A percentile compares a stretch with the other conserved stretches of the same genome.
Evolutionary conservation across 164 flowering plant genomes (phyloP).

Genomic region (Paratinospora sagittata): DNA sequence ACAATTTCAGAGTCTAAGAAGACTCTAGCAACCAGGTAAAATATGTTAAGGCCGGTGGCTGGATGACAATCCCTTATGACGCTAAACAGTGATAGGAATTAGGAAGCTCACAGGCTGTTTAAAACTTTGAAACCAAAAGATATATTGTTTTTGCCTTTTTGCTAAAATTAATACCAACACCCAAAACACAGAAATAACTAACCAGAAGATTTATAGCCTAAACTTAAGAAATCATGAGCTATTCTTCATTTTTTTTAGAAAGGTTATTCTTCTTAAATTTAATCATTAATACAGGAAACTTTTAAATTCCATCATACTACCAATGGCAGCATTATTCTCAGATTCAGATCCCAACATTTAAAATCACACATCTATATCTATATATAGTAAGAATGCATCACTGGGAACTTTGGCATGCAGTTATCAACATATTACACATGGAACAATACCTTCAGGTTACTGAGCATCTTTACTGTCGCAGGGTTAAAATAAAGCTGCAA

Average conservation of each 20-base stretch:
- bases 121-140: no score
- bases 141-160: no score
- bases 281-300: no score
- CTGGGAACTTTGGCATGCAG: neutral
- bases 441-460: constrained; percentile 83
- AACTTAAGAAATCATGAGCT: neutral
- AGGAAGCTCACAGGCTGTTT: no score
- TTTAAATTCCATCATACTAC: no score
- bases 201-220: neutral
- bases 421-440: neutral
- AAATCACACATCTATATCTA: neutral
- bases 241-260: no score
- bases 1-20: no score
- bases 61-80: no score
- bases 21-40: no score
- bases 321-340: neutral
- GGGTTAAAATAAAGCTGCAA: constrained; percentile 95
- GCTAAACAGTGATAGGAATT: no score
- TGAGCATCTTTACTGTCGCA: constrained; percentile 98
- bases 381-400: neutral
- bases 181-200: neutral
- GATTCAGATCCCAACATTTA: neutral
- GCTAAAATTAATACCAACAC: neutral
- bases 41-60: no score
- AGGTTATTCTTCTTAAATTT: no score